Conservation (phyloP, 2,329 filamentous ascomycete species). For the Aspergillus transmontanensis region DNA sequence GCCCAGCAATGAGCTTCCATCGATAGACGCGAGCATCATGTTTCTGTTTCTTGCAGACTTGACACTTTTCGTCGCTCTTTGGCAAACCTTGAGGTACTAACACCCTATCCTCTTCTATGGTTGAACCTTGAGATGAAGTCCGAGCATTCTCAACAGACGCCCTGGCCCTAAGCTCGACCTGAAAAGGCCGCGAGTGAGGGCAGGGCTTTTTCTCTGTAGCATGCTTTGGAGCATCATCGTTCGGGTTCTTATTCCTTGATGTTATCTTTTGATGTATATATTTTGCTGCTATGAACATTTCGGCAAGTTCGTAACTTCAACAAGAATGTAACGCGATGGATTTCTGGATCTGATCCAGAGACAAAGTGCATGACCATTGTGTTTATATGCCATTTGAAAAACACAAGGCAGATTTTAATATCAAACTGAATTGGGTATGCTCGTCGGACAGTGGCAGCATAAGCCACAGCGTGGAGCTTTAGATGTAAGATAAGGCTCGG, state of each 20-base stretch:
- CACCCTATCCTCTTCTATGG: neutral
- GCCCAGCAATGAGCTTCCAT: conserved; percentile 61
- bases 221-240: neutral
- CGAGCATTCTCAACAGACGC: neutral
- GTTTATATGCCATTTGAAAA: neutral
- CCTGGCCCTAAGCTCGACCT: neutral
- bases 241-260: neutral
- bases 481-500: neutral
- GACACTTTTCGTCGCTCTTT: conserved; percentile 9
- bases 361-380: neutral
- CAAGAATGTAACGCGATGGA: neutral
- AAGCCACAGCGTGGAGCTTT: neutral
- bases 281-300: conserved; percentile 4
- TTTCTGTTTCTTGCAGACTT: conserved; percentile 35
- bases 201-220: conserved; percentile 5
- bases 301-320: neutral
- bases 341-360: neutral
- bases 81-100: neutral
- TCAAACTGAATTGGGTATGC: neutral
- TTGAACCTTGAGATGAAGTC: neutral
- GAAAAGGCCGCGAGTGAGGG: conserved; percentile 9
- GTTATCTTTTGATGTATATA: conserved; percentile 5
- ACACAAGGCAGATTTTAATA: neutral
- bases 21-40: conserved; percentile 49
- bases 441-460: neutral